Evolutionary conservation across 2,329 filamentous ascomycete genomes (phyloP), one percentile per base, ranked within the genome.

Genomic region (Cadophora malorum): DNA sequence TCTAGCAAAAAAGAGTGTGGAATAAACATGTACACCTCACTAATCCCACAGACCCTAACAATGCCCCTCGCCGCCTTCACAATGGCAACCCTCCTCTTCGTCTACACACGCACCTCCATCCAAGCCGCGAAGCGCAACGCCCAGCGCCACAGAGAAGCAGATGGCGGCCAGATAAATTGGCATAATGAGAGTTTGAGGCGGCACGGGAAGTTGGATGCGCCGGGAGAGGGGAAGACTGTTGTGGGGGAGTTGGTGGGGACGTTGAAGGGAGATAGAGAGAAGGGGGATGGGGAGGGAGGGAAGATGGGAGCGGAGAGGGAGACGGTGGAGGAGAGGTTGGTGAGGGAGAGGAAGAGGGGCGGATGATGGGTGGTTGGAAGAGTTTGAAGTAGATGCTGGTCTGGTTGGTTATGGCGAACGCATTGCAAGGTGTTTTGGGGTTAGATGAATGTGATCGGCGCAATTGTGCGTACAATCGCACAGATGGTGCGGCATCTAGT

Each of bases 61-160:
- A 83, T 83, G 64, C 84, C 84, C 9, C 75, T 83, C 25, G 84
- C 84, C 21, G 84, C 84, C 49, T 85, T 85, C 69, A 83, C 82
- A 21, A 86, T 86, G 84, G 84, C 84, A 3, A 78, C 80, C 58
- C 75, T 86, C 14, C 77, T 86, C 25, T 83, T 86, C 67, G 82
- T 82, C 50, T 92, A 92, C 78, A 83, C 88, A 33, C 81, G 89
- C 62, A 89, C 85, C 9, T 89, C 86, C 28, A 91, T 92, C 70
- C 82, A 84, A 69, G 86, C 88, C 28, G 90, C 90, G 2, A 90
- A 90, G 73, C 81, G 85, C 58, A 90, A 91, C 71, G 89, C 89
- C 0, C 83, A 87, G 72, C 80, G 82, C 69, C 85, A 87, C 64
- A 80, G 88, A 59, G 84, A 87, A 72, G 85, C 83, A 49, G 85